Base-by-base conservation (phyloP, 2,329 filamentous ascomycete species). In the Cyphellophora europaea region DNA sequence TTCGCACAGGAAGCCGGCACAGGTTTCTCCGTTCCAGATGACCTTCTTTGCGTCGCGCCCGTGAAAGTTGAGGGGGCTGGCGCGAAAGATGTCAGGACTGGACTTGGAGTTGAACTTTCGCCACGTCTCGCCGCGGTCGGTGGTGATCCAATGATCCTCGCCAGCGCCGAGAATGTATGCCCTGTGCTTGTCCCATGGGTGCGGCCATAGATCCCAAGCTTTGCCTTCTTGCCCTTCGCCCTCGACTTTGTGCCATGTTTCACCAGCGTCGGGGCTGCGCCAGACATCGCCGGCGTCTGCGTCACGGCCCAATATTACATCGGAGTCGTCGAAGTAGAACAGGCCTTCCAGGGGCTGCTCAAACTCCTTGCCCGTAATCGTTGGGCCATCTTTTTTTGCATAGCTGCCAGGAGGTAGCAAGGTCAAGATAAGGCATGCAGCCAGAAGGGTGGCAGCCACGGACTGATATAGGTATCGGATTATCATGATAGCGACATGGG, bases 241-340 rank as follows among this genome's bases (percentile, higher is more conserved):
- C 17, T 76, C 59, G 43, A 89, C 65, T 42, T 49, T 64, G 29
- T 74, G 62, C 89, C 91, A 98, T 30, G 66, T 73, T 48, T 73
- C 73, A 47, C 91, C 93, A 25, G 83, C 87, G 62, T 96, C 77
- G 30, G 70, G 68, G 29, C 89, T 93, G 41, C 84, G 79, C 58
- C 79, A 87, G 33, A 93, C 69, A 43, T 75, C 76, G 40, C 71
- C 69, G 27, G 71, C 70, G 11, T 68, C 58, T 32, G 65, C 53
- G 55, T 93, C 82, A 50, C 81, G 77, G 53, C 86, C 78, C 30
- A 96, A 61, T 40, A 93, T 68, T 33, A 82, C 74, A 56, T 94
- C 80, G 47, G 84, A 88, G 57, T 89, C 84, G 53, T 91, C 80
- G 54, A 98, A 96, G 62, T 94, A 98, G 62, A 82, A 82, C 46